Conservation (phyloP, 2,329 filamentous ascomycete genomes). For the Septoria linicola region DNA sequence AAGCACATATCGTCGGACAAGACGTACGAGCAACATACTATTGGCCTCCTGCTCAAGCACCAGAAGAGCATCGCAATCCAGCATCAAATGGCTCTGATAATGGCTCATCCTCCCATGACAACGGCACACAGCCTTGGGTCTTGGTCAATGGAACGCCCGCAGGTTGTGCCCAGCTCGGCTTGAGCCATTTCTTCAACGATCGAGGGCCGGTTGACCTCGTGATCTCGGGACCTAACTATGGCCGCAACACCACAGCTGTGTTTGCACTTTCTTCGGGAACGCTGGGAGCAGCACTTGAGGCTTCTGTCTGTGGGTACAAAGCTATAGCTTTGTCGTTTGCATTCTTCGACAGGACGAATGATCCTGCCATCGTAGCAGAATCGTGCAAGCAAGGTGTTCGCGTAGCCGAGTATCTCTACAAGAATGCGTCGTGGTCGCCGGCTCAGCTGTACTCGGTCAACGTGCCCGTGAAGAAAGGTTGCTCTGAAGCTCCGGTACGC, state of each 20-base stretch:
- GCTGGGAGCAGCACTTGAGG: conserved; percentile 52
- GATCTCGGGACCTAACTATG: conserved; percentile 52
- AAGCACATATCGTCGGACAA: conserved; percentile 88
- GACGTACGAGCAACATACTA: conserved; percentile 68
- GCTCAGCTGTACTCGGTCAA: conserved; percentile 80
- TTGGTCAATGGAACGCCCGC: conserved; percentile 53
- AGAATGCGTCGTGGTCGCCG: conserved; percentile 66
- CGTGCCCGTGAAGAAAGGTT: conserved; percentile 76
- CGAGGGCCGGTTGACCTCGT: conserved; percentile 48
- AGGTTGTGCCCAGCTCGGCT: conserved; percentile 51
- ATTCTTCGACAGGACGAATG: conserved; percentile 82
- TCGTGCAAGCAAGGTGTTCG: conserved; percentile 72
- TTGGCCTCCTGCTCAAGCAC: conserved; percentile 47
- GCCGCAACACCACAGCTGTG: conserved; percentile 52
- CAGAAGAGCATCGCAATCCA: conserved; percentile 28
- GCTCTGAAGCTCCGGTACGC: conserved; percentile 68
- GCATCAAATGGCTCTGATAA: conserved; percentile 24
- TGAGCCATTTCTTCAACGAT: conserved; percentile 49
- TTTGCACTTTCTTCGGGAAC: conserved; percentile 52
- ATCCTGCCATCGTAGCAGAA: conserved; percentile 74
- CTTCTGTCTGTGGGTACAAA: conserved; percentile 47
- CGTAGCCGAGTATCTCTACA: conserved; percentile 74
- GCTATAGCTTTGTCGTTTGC: conserved; percentile 86
- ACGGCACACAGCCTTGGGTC: conserved; percentile 47
- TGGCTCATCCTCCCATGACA: conserved; percentile 21